Evolutionary conservation across 345 rosid species (phyloP), one percentile per base, ranked within the genome.

Genomic region (Angophora floribunda): DNA sequence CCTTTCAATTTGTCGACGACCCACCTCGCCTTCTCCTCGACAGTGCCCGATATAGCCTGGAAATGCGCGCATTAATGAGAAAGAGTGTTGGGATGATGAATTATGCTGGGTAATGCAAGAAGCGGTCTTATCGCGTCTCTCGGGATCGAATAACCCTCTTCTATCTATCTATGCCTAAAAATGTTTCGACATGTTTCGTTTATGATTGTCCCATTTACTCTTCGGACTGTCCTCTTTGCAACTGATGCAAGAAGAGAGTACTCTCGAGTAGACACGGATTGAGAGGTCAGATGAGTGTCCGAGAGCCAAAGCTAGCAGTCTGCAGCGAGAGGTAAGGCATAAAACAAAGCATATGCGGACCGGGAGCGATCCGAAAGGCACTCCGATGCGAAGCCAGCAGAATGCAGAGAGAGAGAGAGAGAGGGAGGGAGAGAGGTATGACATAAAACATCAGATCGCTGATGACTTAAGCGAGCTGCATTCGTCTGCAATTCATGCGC

Each of bases 1-100:
- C 92, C 93, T 91, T 92, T 92, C 1, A 92, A 86, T 88, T 90
- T 92, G 86, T 87, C 90, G 89, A 92, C 28, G 79, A 92, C 51
- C 91, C 91, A 85, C 88, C 88, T 92, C 52, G 92, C 91, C 88
- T 92, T 89, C 87, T 90, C 91, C 79, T 90, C 92, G 16, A 90
- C 90, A 24, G 91, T 86, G 86, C 52, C 88, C 50, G 92, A 87
- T 49, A 92, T 88, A 63, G 87, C 51, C 92, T 90, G 82, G 7
- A 75, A 44, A 88, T 49, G 21, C 9, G 36, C 21, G 36, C 36
- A 49, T 4, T 70, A 19, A 26, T 41, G 17, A 70, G 16, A 17
- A 51, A 32, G 45, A 22, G 24, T n/a, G 51, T n/a, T 51, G 11
- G 41, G 36, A 41, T 36, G 22, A 47, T 9, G 28, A 67, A 26